Percentiles rank a stretch among this genome's conserved stretches.
Conservation (phyloP, 306 rosid species). For the Canavalia ensiformis region DNA sequence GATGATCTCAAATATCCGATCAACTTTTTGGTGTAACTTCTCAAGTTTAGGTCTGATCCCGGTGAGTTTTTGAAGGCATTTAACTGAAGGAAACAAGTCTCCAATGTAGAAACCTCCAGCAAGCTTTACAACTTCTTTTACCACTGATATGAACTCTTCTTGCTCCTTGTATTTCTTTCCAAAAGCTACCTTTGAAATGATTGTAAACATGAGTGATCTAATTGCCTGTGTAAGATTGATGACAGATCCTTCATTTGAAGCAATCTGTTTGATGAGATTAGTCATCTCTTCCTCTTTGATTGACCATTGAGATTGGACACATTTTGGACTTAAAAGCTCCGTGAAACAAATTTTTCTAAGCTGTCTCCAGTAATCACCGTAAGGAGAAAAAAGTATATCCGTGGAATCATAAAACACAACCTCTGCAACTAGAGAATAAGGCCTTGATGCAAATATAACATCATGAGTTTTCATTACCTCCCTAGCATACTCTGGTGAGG, state of each 20-base stretch:
- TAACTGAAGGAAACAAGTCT: too few relatives aligned
- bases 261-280: too few relatives aligned
- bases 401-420: neutral
- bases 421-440: conserved; percentile 17
- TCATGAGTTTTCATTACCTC: conserved; percentile 49
- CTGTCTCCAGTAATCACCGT: conserved; percentile 48
- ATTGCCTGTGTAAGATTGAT: too few relatives aligned
- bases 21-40: too few relatives aligned
- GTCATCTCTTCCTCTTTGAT: too few relatives aligned
- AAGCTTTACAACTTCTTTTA: neutral
- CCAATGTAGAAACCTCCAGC: neutral
- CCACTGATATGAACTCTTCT: conserved; percentile 18
- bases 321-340: neutral
- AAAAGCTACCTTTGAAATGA: conserved; percentile 8
- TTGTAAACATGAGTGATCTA: too few relatives aligned
- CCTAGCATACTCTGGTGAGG: conserved; percentile 47
- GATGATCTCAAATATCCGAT: conserved; percentile 19
- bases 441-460: conserved; percentile 26
- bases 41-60: too few relatives aligned
- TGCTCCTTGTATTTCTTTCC: conserved; percentile 21
- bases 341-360: conserved; percentile 32
- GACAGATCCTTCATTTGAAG: too few relatives aligned
- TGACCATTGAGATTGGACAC: too few relatives aligned
- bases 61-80: too few relatives aligned
- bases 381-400: conserved; percentile 31